A percentile compares a stretch with the other conserved stretches of the same genome.
Conservation (phyloP, 2,329 filamentous ascomycete species). For the Apiospora sp. region DNA sequence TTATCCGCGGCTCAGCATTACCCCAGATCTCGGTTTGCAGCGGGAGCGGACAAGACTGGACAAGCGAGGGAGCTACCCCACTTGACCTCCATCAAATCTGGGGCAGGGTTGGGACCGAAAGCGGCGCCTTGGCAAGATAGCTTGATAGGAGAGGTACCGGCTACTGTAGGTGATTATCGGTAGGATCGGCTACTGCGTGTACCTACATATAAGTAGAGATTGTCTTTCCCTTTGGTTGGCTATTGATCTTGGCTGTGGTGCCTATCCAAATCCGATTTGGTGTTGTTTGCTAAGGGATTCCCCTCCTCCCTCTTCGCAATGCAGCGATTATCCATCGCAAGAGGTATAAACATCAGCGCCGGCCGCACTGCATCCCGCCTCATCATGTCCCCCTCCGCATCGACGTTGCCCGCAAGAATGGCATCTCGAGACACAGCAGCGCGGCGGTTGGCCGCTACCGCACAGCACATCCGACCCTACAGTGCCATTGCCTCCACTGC, state of each 20-base stretch:
- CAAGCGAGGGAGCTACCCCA: constrained; percentile 9
- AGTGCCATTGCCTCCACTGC: constrained; percentile 62
- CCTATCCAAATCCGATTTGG: constrained; percentile 15
- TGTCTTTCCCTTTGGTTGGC: neutral
- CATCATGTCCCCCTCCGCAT: constrained; percentile 30
- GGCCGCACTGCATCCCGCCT: constrained; percentile 38
- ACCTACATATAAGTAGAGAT: constrained; percentile 11
- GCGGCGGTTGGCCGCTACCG: constrained; percentile 65
- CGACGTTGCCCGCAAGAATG: constrained; percentile 41
- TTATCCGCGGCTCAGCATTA: constrained; percentile 4
- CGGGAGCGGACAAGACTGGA: neutral
- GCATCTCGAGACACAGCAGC: constrained; percentile 50
- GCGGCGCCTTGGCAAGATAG: constrained; percentile 7
- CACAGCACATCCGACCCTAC: constrained; percentile 61
- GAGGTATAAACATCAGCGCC: constrained; percentile 36
- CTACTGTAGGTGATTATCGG: neutral
- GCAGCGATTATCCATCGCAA: constrained; percentile 41
- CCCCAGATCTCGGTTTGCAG: constrained; percentile 17
- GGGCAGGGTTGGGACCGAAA: constrained; percentile 16
- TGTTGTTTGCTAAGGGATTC: constrained; percentile 13
- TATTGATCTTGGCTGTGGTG: neutral
- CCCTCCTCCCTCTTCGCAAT: constrained; percentile 31
- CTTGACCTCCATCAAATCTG: constrained; percentile 9
- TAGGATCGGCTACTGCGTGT: neutral
- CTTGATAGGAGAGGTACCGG: neutral